A percentile compares a stretch with the other conserved stretches of the same genome.
Conservation (phyloP, 768 basidiomycete genomes). For the Pisolithus orientalis region DNA sequence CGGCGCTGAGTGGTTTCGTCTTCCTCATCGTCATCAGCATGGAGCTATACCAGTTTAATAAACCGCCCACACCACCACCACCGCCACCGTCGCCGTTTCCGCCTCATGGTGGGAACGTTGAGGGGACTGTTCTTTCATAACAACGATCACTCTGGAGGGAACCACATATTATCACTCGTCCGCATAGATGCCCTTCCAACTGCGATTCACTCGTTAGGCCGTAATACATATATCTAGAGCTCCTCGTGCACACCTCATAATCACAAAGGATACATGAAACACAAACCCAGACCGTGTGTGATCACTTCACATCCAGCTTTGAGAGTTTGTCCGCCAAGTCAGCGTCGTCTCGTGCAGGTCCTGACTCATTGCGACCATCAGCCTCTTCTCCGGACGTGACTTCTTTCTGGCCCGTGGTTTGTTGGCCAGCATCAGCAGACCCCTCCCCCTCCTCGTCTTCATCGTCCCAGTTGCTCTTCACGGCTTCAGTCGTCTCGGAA, state of each 20-base stretch:
- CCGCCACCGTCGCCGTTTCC: not conserved
- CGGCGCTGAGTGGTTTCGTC: slow-evolving; percentile 58
- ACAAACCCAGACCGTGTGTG: not conserved
- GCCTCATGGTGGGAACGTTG: slow-evolving; percentile 2
- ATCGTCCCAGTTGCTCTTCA: slow-evolving; percentile 79
- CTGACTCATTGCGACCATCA: slow-evolving; percentile 16
- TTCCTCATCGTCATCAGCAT: slow-evolving; percentile 62
- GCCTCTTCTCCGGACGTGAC: too few species aligned
- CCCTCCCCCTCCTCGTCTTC: slow-evolving; percentile 39
- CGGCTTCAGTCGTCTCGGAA: slow-evolving; percentile 44
- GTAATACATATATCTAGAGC: slow-evolving; percentile 5
- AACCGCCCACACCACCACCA: slow-evolving; percentile 26
- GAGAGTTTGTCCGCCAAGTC: slow-evolving; percentile 46
- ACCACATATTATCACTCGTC: not conserved
- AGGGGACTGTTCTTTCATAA: slow-evolving; percentile 9
- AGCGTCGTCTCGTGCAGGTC: slow-evolving; percentile 5
- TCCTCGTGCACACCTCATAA: not conserved
- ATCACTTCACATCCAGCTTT: slow-evolving; percentile 51
- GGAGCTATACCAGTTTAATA: slow-evolving; percentile 51
- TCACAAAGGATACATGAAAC: too few species aligned
- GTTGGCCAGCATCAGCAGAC: slow-evolving; percentile 8
- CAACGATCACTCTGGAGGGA: not conserved
- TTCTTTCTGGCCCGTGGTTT: too few species aligned
- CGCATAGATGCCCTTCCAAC: not conserved
- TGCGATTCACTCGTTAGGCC: slow-evolving; percentile 1